Evolutionary conservation across 2,329 filamentous ascomycete genomes (phyloP), one percentile per base, ranked within the genome.

Genomic region (Tolypocladium ophioglossoides): DNA sequence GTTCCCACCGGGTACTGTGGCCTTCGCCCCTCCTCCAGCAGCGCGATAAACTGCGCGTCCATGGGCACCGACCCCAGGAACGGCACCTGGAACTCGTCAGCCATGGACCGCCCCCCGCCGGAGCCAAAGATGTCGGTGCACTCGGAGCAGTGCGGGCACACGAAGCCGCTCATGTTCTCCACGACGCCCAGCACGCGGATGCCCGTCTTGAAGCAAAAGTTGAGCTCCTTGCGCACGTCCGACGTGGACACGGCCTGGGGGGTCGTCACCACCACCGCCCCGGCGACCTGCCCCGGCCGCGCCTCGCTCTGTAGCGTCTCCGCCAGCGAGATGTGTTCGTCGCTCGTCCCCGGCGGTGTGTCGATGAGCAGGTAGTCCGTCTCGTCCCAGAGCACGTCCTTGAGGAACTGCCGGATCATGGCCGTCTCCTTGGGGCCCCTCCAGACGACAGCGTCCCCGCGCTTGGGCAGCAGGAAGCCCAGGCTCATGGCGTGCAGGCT

Each of bases 361-460:
- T 99, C 94, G 65, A 99, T 89, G 56, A 99, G 80, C 0, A 99
- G 78, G 66, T 89, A 97, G 68, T 97, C 92, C n/a, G 89, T 82
- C 27, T 85, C 80, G 53, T 83, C 80, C 94, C 94, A 97, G 34
- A 89, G 78, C 5, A 96, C 91, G 65, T 96, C 91, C 1, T 88
- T 87, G 32, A 99, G 77, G 67, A 99, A 99, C 69, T 99, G 94
- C 41, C 91, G 84, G 55, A 99, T 90, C 94, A 99, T 99, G 51
- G 94, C 94, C 5, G 94, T 99, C 75, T 99, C 99, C 73, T 99
- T 99, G 2, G 94, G 94, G 0, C 94, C 94, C 52, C 94, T 83
- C 94, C 94, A 99, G 40, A 99, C 94, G 0, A 99, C 91, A 0
- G 94, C 92, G 63, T 96, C 91, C 58, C 88, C 89, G 62, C 92